phyloP scores from a whole-genome alignment of 371 early-diverging fungal genomes.

The Mortierella sp. region DNA sequence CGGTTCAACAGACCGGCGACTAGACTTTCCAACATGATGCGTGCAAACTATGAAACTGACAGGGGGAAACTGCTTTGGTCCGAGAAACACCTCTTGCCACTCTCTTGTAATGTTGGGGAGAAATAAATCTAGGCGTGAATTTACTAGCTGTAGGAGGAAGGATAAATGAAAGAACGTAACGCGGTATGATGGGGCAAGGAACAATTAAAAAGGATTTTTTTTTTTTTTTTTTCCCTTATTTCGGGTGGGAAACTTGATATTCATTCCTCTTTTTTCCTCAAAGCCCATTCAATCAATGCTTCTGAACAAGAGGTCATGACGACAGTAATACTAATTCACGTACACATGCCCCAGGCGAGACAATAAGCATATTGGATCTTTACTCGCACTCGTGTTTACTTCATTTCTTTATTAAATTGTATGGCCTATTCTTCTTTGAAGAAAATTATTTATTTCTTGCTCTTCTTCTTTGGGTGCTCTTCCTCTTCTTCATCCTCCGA shows the following conservation, averaged over 20 bases:
- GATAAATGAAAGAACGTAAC: neutral
- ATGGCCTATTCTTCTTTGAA: neutral
- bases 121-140: neutral
- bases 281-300: no score
- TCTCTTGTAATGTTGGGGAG: neutral
- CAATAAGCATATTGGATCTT: no score
- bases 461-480: constrained; percentile 52
- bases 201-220: no score
- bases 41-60: constrained; percentile 7
- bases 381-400: no score
- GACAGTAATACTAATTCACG: neutral
- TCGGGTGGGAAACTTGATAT: no score
- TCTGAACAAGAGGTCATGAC: neutral
- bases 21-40: constrained; percentile 90
- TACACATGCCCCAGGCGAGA: neutral
- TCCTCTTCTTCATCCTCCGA: constrained; percentile 49
- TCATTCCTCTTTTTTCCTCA: no score
- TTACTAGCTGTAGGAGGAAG: neutral
- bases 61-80: neutral
- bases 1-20: constrained; percentile 91
- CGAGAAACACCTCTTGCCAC: neutral
- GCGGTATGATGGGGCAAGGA: neutral
- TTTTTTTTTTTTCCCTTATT: no score
- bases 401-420: no score
- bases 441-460: constrained; percentile 36